Conservation (phyloP, 805 yeast genomes). For the Saccharomycopsis sp. region DNA sequence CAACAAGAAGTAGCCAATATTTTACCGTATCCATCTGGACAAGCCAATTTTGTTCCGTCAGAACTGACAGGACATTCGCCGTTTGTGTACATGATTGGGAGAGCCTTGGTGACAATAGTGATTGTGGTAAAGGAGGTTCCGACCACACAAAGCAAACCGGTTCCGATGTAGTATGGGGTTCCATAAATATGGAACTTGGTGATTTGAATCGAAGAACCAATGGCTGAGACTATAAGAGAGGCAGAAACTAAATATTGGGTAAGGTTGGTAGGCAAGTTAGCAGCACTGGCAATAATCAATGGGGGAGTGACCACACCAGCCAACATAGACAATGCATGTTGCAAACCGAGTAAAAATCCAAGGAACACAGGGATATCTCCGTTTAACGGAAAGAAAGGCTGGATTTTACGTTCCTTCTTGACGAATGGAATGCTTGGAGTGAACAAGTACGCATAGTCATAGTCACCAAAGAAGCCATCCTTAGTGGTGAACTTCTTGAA, state of each 20-base stretch:
- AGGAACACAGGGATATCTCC: constrained; percentile 75
- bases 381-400: constrained; percentile 79
- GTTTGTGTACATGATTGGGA: constrained; percentile 71
- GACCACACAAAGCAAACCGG: constrained; percentile 83
- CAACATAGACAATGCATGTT: constrained; percentile 84
- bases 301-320: constrained; percentile 90
- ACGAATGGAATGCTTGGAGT: constrained; percentile 74
- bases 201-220: constrained; percentile 69
- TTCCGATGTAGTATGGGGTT: constrained; percentile 75
- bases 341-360: constrained; percentile 75
- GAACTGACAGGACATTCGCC: constrained; percentile 61
- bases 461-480: constrained; percentile 82
- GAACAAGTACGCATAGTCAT: constrained; percentile 74
- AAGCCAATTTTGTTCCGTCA: constrained; percentile 63
- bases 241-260: constrained; percentile 67
- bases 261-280: constrained; percentile 44
- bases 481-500: constrained; percentile 53
- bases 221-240: constrained; percentile 61
- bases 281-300: constrained; percentile 56
- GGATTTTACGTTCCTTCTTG: constrained; percentile 39
- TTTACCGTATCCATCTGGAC: constrained; percentile 91
- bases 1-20: constrained; percentile 73
- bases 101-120: constrained; percentile 65
- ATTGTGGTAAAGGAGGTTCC: constrained; percentile 90
- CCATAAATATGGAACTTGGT: constrained; percentile 70